A percentile compares a stretch with the other conserved stretches of the same genome.
phyloP scores from a whole-genome alignment of 2,329 filamentous ascomycete genomes.

The Fusarium piperis region DNA sequence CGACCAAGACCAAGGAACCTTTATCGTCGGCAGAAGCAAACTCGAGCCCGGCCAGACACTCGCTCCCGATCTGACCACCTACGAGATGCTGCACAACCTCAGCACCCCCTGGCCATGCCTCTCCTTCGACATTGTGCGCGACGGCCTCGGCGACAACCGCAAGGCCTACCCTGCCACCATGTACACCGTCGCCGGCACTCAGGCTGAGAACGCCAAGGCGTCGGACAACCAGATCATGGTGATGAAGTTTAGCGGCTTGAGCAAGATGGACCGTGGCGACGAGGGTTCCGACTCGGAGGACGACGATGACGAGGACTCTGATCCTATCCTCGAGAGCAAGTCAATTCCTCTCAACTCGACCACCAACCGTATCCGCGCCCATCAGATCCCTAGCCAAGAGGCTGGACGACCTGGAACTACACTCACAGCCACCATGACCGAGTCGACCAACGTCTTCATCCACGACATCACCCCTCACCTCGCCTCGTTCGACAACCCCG shows the following conservation, averaged over 20 bases:
- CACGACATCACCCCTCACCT: slow-evolving; percentile 95
- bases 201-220: slow-evolving; percentile 78
- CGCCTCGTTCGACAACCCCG: slow-evolving; percentile 88
- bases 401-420: slow-evolving; percentile 79
- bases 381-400: slow-evolving; percentile 80
- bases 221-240: slow-evolving; percentile 95
- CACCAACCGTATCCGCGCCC: slow-evolving; percentile 91
- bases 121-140: slow-evolving; percentile 91
- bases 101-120: slow-evolving; percentile 97
- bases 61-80: slow-evolving; percentile 90
- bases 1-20: slow-evolving; percentile 91
- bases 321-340: slow-evolving; percentile 94
- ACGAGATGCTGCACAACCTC: slow-evolving; percentile 96
- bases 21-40: slow-evolving; percentile 94
- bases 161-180: slow-evolving; percentile 95
- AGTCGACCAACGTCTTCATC: slow-evolving; percentile 87
- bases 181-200: slow-evolving; percentile 94
- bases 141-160: slow-evolving; percentile 86
- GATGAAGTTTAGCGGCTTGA: slow-evolving; percentile 93
- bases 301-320: slow-evolving; percentile 79
- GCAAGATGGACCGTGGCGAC: slow-evolving; percentile 80
- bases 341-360: slow-evolving; percentile 86
- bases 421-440: slow-evolving; percentile 90
- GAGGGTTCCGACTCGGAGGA: slow-evolving; percentile 76
- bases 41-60: slow-evolving; percentile 91